These are phyloP conservation scores for Sporobolomyces phaffii DNA, from an alignment of 768 basidiomycete species.

Conservation along the genomic window DNA sequence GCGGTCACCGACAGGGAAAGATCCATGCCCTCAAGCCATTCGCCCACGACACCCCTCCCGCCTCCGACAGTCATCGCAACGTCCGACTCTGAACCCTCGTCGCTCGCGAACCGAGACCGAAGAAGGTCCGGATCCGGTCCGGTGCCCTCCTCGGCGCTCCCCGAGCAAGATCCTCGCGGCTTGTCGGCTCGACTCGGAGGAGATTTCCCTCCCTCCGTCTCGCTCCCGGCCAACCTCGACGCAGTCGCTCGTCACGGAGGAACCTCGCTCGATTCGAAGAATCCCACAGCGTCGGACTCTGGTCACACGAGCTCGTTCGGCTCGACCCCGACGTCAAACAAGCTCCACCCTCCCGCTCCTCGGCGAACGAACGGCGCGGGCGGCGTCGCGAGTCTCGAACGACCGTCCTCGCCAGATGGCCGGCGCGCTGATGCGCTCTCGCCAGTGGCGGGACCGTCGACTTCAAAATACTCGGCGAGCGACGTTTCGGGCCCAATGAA, in stretches of 20 bases:
- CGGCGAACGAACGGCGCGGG: not conserved
- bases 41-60: not conserved
- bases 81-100: slow-evolving; percentile 7
- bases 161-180: slow-evolving; percentile 25
- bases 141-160: not conserved
- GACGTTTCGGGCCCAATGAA: slow-evolving; percentile 87
- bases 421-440: not conserved
- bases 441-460: not conserved
- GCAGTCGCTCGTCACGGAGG: slow-evolving; percentile 36
- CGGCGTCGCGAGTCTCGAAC: not conserved
- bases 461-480: slow-evolving; percentile 30
- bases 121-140: slow-evolving; percentile 20
- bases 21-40: not conserved
- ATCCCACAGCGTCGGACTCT: not conserved
- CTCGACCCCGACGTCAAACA: not conserved
- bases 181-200: slow-evolving; percentile 11
- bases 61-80: slow-evolving; percentile 14
- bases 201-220: slow-evolving; percentile 57
- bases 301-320: not conserved
- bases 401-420: slow-evolving; percentile 33
- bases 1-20: not conserved
- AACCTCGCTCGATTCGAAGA: not conserved
- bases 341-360: slow-evolving; percentile 8
- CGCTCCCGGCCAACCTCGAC: slow-evolving; percentile 53
- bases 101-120: not conserved